Evolutionary conservation across 2,329 filamentous ascomycete genomes (phyloP).

Genomic region (Periconia digitata): DNA sequence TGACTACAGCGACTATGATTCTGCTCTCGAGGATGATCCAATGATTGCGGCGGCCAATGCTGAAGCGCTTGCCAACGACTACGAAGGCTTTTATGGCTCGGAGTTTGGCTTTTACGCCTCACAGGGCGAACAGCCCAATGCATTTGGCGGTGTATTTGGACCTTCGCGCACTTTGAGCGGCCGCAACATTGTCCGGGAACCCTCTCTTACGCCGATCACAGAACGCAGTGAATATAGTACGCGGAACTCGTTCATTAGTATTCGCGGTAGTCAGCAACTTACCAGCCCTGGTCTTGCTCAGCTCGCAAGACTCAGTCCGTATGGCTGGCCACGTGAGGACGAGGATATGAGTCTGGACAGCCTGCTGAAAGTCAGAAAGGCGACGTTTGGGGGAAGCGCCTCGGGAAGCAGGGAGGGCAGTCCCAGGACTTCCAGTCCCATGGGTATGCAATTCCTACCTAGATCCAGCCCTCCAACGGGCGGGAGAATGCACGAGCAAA

Average conservation of each 20-base stretch:
- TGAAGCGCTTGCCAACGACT: conserved; percentile 86
- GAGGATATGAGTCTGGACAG: conserved; percentile 74
- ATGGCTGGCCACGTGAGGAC: conserved; percentile 54
- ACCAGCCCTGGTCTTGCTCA: conserved; percentile 76
- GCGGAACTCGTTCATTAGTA: conserved; percentile 83
- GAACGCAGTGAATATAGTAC: conserved; percentile 96
- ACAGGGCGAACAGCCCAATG: conserved; percentile 59
- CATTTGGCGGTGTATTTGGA: conserved; percentile 88
- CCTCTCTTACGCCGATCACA: conserved; percentile 93
- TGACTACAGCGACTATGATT: conserved; percentile 61
- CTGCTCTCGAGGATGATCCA: conserved; percentile 66
- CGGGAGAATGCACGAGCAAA: conserved; percentile 30
- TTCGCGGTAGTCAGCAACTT: conserved; percentile 57
- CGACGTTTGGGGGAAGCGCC: conserved; percentile 77
- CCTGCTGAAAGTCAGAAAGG: conserved; percentile 70
- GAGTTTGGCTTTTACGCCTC: conserved; percentile 95
- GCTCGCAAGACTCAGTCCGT: conserved; percentile 60
- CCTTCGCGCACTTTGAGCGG: conserved; percentile 74
- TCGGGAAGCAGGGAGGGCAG: conserved; percentile 56
- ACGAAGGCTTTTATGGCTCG: conserved; percentile 90
- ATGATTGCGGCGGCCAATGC: conserved; percentile 96
- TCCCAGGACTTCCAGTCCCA: conserved; percentile 40
- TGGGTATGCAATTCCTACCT: conserved; percentile 40
- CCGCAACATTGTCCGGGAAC: conserved; percentile 66
- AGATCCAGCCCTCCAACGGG: conserved; percentile 31